A percentile compares a stretch with the other conserved stretches of the same genome.
Conservation (phyloP, 2,329 filamentous ascomycete species). For the Epichloe sibirici region DNA sequence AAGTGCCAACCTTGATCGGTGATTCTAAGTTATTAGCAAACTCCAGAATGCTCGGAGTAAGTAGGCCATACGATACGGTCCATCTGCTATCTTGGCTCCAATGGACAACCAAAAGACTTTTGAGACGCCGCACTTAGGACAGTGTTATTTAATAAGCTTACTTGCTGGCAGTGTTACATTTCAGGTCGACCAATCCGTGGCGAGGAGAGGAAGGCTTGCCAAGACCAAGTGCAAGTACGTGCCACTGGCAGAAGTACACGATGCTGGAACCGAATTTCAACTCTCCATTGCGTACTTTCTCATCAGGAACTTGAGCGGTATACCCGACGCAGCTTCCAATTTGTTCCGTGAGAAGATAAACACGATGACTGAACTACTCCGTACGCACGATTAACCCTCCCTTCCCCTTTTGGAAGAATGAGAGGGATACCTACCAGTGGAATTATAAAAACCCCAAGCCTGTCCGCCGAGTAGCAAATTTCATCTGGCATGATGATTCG, state of each 20-base stretch:
- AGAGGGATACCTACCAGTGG: background rate
- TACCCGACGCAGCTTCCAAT: background rate
- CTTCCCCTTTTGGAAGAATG: background rate
- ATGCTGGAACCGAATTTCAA: background rate
- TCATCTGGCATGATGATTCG: background rate
- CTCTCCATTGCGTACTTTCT: background rate
- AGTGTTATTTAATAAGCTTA: constrained; percentile 5
- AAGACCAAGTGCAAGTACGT: background rate
- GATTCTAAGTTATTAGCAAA: background rate
- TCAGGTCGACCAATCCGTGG: background rate
- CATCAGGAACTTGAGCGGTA: background rate
- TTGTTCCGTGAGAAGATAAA: background rate
- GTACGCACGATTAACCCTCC: background rate
- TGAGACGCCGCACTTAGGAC: background rate
- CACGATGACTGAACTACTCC: background rate
- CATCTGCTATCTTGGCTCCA: background rate
- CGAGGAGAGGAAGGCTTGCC: background rate
- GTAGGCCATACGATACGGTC: constrained; percentile 2
- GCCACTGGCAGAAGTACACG: background rate
- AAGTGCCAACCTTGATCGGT: background rate
- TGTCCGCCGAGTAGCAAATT: background rate
- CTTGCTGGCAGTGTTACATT: constrained; percentile 3
- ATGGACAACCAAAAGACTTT: background rate
- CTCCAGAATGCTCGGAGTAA: constrained; percentile 3
- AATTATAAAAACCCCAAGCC: background rate